Percentiles rank a stretch among this genome's conserved stretches.
phyloP scores from a whole-genome alignment of 2,329 filamentous ascomycete genomes.

The Aspergillus sp. region DNA sequence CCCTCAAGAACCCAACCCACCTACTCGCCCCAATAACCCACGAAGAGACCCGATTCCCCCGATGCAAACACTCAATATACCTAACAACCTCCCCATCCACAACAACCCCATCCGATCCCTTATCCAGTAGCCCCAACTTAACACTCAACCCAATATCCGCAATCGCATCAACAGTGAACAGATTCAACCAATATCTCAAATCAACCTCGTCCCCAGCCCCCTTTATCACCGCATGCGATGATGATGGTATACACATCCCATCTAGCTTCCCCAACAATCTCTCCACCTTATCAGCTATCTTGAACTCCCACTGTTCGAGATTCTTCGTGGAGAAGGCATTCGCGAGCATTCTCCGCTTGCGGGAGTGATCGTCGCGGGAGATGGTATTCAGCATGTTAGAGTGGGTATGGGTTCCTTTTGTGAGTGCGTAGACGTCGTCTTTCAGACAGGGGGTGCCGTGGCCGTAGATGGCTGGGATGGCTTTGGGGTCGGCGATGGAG shows the following conservation, averaged over 20 bases:
- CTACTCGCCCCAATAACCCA: not conserved
- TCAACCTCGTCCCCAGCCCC: not conserved
- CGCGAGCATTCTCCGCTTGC: conserved; percentile 12
- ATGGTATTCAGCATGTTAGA: conserved; percentile 9
- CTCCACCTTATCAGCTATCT: conserved; percentile 7
- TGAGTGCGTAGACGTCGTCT: not conserved
- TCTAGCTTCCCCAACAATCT: not conserved
- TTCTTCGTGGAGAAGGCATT: conserved; percentile 10
- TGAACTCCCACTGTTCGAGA: conserved; percentile 14
- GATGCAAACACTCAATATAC: not conserved
- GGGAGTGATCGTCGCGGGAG: conserved; percentile 5
- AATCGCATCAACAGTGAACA: conserved; percentile 2
- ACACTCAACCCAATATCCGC: not conserved
- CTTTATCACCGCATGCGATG: not conserved
- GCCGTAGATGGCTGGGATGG: not conserved
- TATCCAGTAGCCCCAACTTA: not conserved
- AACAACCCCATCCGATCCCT: not conserved
- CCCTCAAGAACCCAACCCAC: not conserved
- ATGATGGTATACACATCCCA: not conserved
- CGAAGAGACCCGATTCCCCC: not conserved
- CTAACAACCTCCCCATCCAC: not conserved
- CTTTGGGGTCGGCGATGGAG: not conserved
- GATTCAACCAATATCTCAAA: not conserved
- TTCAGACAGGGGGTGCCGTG: not conserved
- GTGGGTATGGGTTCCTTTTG: not conserved